These are phyloP conservation scores for Penicillium rolfsii DNA, from an alignment of 2,329 filamentous ascomycete genomes.

Conservation along the genomic window DNA sequence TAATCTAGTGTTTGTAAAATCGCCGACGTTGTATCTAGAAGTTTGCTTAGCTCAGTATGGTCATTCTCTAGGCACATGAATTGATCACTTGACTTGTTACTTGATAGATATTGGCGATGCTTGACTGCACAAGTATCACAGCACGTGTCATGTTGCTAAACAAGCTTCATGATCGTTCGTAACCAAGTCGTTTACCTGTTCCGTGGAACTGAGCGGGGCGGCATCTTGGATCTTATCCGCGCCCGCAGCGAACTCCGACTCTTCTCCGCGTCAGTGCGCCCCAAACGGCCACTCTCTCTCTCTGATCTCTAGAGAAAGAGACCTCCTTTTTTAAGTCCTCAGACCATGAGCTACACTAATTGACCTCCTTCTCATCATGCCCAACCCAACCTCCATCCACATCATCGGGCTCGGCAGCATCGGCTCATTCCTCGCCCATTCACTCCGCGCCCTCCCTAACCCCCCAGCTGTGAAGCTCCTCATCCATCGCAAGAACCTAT, in stretches of 20 bases:
- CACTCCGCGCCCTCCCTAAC: conserved; percentile 21
- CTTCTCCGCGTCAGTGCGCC: neutral
- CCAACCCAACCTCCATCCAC: conserved; percentile 13
- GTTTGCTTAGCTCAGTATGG: neutral
- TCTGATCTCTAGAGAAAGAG: neutral
- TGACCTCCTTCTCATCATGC: conserved; percentile 7
- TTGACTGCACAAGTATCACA: too few relatives aligned
- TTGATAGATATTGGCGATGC: too few relatives aligned
- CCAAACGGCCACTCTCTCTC: neutral
- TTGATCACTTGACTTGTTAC: too few relatives aligned
- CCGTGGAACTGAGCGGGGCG: neutral
- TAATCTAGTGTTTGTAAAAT: too few relatives aligned
- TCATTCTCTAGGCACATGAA: too few relatives aligned
- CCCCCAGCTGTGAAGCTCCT: conserved; percentile 27
- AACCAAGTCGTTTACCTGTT: neutral
- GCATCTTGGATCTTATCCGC: neutral
- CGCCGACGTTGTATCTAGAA: neutral
- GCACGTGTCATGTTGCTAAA: too few relatives aligned
- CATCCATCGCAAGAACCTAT: conserved; percentile 24
- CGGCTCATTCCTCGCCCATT: conserved; percentile 27
- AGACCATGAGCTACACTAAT: conserved; percentile 1
- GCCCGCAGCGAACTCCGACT: neutral
- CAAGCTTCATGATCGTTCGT: too few relatives aligned
- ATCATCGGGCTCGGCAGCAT: conserved; percentile 29
- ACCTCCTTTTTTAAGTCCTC: too few relatives aligned